These are phyloP conservation scores for Cutaneotrichosporon sp. DNA, from an alignment of 1,284 basidiomycete genomes.

Conservation along the genomic window DNA sequence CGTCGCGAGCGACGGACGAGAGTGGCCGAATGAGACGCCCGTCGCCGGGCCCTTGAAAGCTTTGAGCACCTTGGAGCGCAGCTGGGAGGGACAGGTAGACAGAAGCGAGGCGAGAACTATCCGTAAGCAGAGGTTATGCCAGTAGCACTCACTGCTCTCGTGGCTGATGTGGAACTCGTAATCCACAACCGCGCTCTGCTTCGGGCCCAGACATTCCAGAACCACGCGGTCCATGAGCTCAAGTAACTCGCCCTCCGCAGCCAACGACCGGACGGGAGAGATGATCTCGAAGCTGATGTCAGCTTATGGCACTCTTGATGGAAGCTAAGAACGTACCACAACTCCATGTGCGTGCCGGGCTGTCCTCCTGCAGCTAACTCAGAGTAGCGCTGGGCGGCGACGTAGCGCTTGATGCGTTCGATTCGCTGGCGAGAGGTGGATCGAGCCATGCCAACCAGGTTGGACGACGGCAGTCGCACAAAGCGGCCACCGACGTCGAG, in stretches of 20 bases:
- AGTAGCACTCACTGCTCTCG: constrained; percentile 33
- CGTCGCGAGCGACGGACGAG: constrained; percentile 31
- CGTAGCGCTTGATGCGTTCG: constrained; percentile 85
- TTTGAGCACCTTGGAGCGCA: constrained; percentile 36
- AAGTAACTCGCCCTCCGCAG: constrained; percentile 52
- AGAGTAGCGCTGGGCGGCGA: constrained; percentile 70
- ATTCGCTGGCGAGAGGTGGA: constrained; percentile 72
- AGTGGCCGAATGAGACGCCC: constrained; percentile 24
- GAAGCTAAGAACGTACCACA: constrained; percentile 44
- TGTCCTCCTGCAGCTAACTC: constrained; percentile 49
- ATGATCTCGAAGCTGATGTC: constrained; percentile 51
- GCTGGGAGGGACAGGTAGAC: constrained; percentile 34
- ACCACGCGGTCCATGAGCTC: constrained; percentile 53
- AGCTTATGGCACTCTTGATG: background rate
- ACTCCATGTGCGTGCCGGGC: constrained; percentile 42
- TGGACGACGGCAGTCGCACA: constrained; percentile 74
- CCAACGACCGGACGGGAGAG: constrained; percentile 48
- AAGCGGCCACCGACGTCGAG: constrained; percentile 82
- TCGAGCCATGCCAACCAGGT: constrained; percentile 79
- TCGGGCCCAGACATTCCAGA: constrained; percentile 46
- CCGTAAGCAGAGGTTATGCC: background rate
- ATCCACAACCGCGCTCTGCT: constrained; percentile 34
- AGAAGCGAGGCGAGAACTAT: constrained; percentile 47
- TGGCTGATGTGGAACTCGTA: constrained; percentile 54
- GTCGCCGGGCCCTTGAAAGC: constrained; percentile 41